A percentile compares a stretch with the other conserved stretches of the same genome.
phyloP scores from a whole-genome alignment of 352 stramenopile species.

The Thraustochytrium striatum region DNA sequence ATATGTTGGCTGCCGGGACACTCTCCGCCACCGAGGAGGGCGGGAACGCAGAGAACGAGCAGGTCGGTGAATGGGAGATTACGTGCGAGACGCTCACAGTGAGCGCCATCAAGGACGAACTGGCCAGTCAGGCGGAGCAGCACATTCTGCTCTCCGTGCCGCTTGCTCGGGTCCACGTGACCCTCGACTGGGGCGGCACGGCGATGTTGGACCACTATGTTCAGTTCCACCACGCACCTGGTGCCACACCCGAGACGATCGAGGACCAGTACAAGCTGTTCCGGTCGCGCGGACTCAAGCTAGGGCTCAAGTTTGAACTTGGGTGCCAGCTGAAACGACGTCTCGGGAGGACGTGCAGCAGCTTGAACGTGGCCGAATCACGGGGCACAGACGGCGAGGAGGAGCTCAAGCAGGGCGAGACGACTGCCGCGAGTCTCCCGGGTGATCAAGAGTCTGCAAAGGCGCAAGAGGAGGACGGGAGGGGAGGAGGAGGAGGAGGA shows the following conservation, averaged over 20 bases:
- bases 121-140: background rate
- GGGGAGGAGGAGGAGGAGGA: conserved; percentile 1
- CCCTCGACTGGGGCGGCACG: background rate
- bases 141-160: conserved; percentile 8
- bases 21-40: too few species aligned
- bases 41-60: too few species aligned
- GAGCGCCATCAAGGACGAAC: conserved; percentile 28
- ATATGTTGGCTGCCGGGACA: too few species aligned
- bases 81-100: background rate
- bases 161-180: conserved; percentile 3
- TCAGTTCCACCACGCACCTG: conserved; percentile 4
- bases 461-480: background rate
- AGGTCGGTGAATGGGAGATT: conserved; percentile 21
- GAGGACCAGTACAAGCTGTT: conserved; percentile 30
- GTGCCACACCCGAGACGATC: background rate
- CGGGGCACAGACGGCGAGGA: too few species aligned
- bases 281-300: conserved; percentile 23
- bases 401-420: background rate
- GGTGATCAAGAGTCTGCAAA: background rate
- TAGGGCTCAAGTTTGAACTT: conserved; percentile 39
- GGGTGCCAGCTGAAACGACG: background rate
- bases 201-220: conserved; percentile 33
- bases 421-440: background rate
- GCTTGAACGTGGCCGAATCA: background rate
- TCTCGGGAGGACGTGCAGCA: background rate